Percentiles rank a stretch among this genome's conserved stretches.
phyloP scores from a whole-genome alignment of 2,329 filamentous ascomycete species.

The Aspergillus aculeatinus region DNA sequence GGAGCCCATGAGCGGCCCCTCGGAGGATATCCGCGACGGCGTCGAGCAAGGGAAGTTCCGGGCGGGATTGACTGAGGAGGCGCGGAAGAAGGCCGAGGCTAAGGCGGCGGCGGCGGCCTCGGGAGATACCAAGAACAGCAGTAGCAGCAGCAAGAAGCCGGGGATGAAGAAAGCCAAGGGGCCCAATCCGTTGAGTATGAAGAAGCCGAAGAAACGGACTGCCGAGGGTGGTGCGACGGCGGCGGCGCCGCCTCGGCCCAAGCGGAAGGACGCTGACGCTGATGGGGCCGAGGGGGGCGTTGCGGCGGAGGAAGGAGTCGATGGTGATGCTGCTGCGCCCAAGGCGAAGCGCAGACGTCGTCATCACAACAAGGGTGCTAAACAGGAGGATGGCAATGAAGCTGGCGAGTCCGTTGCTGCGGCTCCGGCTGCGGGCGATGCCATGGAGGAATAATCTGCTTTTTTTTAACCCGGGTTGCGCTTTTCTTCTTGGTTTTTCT shows the following conservation, averaged over 20 bases:
- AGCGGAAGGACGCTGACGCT: slow-evolving; percentile 14
- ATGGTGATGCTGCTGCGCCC: slow-evolving; percentile 24
- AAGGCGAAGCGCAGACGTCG: slow-evolving; percentile 39
- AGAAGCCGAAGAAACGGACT: slow-evolving; percentile 45
- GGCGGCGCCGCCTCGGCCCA: slow-evolving; percentile 19
- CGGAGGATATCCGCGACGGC: slow-evolving; percentile 43
- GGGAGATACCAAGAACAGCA: slow-evolving; percentile 27
- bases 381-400: slow-evolving; percentile 19
- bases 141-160: slow-evolving; percentile 20
- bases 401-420: slow-evolving; percentile 13
- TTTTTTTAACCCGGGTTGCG: background rate
- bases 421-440: slow-evolving; percentile 18
- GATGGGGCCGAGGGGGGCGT: slow-evolving; percentile 16
- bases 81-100: slow-evolving; percentile 36
- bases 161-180: slow-evolving; percentile 42
- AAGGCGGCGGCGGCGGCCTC: slow-evolving; percentile 20
- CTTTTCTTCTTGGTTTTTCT: background rate
- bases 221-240: slow-evolving; percentile 21
- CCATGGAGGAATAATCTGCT: slow-evolving; percentile 13
- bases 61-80: slow-evolving; percentile 37
- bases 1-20: slow-evolving; percentile 48
- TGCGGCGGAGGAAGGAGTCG: slow-evolving; percentile 9
- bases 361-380: slow-evolving; percentile 33
- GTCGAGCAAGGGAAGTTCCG: slow-evolving; percentile 50
- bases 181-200: slow-evolving; percentile 50